Percentiles rank a stretch among this genome's conserved stretches.
These are phyloP conservation scores for Solanum microdontum DNA, from an alignment of 257 asterid species.

Conservation along the genomic window DNA sequence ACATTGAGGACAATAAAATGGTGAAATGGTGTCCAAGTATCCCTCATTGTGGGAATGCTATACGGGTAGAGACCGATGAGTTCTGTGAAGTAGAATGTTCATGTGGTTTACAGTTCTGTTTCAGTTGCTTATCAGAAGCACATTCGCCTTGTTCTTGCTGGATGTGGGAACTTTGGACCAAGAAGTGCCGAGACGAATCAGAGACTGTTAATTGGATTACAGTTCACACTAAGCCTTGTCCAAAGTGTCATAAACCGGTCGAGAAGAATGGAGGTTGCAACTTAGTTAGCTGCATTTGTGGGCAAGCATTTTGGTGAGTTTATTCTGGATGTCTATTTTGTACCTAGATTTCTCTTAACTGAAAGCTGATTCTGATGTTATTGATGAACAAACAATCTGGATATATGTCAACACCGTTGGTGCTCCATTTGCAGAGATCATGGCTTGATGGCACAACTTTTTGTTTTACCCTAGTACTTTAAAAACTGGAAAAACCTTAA, in stretches of 20 bases:
- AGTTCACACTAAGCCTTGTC: constrained; percentile 86
- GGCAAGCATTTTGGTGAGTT: constrained; percentile 87
- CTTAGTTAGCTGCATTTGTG: constrained; percentile 84
- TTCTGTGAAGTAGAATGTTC: constrained; percentile 93
- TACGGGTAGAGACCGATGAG: constrained; percentile 74
- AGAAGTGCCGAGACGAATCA: constrained; percentile 94
- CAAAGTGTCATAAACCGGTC: constrained; percentile 92
- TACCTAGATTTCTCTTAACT: background rate
- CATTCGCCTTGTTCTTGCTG: constrained; percentile 97
- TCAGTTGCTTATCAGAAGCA: constrained; percentile 80
- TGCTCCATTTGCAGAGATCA: background rate
- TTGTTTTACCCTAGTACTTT: background rate
- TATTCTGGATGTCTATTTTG: background rate
- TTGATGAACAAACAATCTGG: background rate
- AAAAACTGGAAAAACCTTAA: background rate
- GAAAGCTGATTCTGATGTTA: background rate
- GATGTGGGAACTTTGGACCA: constrained; percentile 94
- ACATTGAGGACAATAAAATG: constrained; percentile 94
- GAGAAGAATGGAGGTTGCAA: constrained; percentile 99
- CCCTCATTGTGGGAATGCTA: constrained; percentile 99
- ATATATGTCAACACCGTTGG: background rate
- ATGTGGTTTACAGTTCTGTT: constrained; percentile 89
- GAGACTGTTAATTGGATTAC: constrained; percentile 95
- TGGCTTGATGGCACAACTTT: background rate
- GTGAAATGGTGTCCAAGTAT: constrained; percentile 96